Percentiles rank a stretch among this genome's conserved stretches.
Evolutionary conservation across 257 asterid species (phyloP).

Genomic region (Lycium ferocissimum): DNA sequence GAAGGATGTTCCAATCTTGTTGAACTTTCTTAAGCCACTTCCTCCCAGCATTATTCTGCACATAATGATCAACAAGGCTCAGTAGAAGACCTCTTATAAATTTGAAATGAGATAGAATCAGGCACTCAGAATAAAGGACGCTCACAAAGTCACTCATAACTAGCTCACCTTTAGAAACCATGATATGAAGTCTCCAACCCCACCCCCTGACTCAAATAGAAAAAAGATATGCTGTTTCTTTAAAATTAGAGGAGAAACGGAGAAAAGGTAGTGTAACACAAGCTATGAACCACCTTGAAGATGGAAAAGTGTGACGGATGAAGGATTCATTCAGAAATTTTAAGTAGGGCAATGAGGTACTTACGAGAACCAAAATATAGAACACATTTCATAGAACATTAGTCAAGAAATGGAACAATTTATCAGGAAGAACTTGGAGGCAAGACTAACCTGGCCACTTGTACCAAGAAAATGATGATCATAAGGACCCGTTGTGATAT

Average conservation of each 20-base stretch:
- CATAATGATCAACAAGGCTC: constrained; percentile 32
- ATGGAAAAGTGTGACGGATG: neutral
- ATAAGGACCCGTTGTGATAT: constrained; percentile 75
- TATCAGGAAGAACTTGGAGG: constrained; percentile 5
- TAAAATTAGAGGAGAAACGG: neutral
- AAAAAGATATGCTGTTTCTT: neutral
- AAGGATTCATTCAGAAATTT: neutral
- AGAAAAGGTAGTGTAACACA: constrained; percentile 10
- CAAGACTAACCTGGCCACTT: constrained; percentile 69
- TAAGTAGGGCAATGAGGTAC: neutral
- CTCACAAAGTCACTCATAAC: constrained; percentile 11
- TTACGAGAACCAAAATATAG: neutral
- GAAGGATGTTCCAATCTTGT: constrained; percentile 97
- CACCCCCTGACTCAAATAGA: neutral
- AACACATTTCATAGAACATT: neutral
- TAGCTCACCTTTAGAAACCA: constrained; percentile 5
- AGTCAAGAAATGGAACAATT: constrained; percentile 27
- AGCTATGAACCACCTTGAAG: neutral
- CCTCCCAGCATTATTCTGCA: constrained; percentile 79
- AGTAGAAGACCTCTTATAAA: neutral
- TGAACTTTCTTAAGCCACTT: constrained; percentile 98
- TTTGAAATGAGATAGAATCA: neutral
- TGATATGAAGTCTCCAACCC: constrained; percentile 16
- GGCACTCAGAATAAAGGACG: neutral
- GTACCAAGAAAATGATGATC: constrained; percentile 80